phyloP scores from a whole-genome alignment of 2,329 filamentous ascomycete species.

The Furcasterigmium sp. region DNA sequence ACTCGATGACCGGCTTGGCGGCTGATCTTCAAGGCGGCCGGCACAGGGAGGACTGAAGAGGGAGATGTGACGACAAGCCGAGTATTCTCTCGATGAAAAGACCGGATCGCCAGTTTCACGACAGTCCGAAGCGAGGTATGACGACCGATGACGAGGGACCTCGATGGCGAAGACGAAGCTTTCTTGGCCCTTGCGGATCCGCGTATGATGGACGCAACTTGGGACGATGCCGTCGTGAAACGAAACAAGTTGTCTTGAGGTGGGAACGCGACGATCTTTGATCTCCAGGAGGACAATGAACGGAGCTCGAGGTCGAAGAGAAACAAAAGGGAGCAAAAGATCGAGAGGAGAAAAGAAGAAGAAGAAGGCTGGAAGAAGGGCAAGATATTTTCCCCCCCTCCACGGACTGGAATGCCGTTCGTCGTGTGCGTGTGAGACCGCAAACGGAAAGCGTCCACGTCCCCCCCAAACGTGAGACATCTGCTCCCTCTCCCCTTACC shows the following conservation, averaged over 20 bases:
- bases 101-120: slow-evolving; percentile 1
- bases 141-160: not conserved
- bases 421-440: not conserved
- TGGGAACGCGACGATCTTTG: not conserved
- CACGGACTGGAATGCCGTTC: not conserved
- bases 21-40: too few species aligned
- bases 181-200: too few species aligned
- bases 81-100: not conserved
- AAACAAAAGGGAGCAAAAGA: not conserved
- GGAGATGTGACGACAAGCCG: too few species aligned
- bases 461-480: not conserved
- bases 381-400: not conserved
- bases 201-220: too few species aligned
- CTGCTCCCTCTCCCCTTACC: not conserved
- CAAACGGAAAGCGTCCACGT: not conserved
- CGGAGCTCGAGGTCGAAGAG: too few species aligned
- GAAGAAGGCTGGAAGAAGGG: not conserved
- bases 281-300: too few species aligned
- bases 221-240: not conserved
- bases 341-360: not conserved
- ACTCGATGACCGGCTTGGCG: too few species aligned
- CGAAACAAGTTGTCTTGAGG: not conserved
- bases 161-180: too few species aligned
- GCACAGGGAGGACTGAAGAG: too few species aligned
- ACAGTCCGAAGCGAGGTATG: not conserved